Percentiles rank a stretch among this genome's conserved stretches.
phyloP scores from a whole-genome alignment of 1,284 basidiomycete species.

The Boletus smithii region DNA sequence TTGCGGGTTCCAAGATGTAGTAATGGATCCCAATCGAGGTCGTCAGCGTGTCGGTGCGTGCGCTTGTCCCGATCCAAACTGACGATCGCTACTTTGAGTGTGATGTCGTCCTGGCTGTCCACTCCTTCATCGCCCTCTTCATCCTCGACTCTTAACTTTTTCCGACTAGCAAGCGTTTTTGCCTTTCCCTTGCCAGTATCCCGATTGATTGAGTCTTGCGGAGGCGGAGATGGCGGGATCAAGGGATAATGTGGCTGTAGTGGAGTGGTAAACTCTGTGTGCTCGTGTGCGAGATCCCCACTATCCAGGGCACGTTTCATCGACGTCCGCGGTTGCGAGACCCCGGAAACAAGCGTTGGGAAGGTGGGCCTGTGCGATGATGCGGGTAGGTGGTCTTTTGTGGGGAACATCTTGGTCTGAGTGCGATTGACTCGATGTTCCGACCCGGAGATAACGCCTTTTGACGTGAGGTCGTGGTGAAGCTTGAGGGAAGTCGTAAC shows the following conservation, averaged over 20 bases:
- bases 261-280: neutral
- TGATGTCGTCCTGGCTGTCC: slow-evolving; percentile 21
- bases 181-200: slow-evolving; percentile 39
- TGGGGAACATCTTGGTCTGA: slow-evolving; percentile 13
- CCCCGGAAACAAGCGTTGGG: neutral
- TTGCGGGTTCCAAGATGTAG: slow-evolving; percentile 36
- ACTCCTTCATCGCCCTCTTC: slow-evolving; percentile 37
- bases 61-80: slow-evolving; percentile 13
- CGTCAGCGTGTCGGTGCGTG: slow-evolving; percentile 14
- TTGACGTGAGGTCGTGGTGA: slow-evolving; percentile 4
- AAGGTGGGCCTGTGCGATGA: slow-evolving; percentile 1
- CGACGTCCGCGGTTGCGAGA: slow-evolving; percentile 14
- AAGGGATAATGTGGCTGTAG: slow-evolving; percentile 25
- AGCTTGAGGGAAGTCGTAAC: slow-evolving; percentile 1
- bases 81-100: slow-evolving; percentile 25
- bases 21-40: slow-evolving; percentile 43
- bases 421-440: slow-evolving; percentile 2
- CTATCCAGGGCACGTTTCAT: slow-evolving; percentile 23
- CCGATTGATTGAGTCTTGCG: slow-evolving; percentile 33
- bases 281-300: neutral
- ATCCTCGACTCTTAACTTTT: slow-evolving; percentile 39
- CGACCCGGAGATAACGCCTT: neutral
- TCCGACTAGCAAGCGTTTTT: slow-evolving; percentile 37
- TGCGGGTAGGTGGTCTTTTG: slow-evolving; percentile 6
- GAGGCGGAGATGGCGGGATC: slow-evolving; percentile 66